phyloP scores from a whole-genome alignment of 768 basidiomycete genomes.

The Tulasnella sp. region DNA sequence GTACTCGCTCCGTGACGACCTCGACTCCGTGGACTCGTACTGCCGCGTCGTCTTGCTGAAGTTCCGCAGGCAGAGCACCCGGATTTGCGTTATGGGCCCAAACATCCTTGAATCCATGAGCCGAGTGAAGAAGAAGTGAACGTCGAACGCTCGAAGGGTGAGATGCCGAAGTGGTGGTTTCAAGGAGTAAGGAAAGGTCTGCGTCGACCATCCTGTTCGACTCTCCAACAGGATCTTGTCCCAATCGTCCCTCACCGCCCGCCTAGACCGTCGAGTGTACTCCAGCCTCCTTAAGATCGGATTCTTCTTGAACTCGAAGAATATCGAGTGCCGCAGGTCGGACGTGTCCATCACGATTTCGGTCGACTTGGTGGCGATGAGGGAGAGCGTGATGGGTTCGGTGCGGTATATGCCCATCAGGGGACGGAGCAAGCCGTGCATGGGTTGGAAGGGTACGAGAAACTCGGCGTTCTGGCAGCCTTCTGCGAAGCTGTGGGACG shows the following conservation, averaged over 20 bases:
- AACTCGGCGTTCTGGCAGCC: not conserved
- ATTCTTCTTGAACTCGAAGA: slow-evolving; percentile 24
- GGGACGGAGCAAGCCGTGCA: slow-evolving; percentile 21
- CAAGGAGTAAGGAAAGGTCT: not conserved
- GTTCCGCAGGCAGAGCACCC: slow-evolving; percentile 8
- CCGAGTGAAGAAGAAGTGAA: slow-evolving; percentile 5
- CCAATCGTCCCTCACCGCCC: slow-evolving; percentile 26
- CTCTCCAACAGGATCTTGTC: not conserved
- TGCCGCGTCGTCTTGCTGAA: slow-evolving; percentile 10
- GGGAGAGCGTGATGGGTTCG: not conserved
- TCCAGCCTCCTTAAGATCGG: not conserved
- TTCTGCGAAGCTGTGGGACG: not conserved
- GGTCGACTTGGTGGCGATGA: slow-evolving; percentile 19
- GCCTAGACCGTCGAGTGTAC: not conserved
- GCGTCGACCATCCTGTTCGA: not conserved
- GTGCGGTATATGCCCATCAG: slow-evolving; percentile 17
- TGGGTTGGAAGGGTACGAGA: not conserved
- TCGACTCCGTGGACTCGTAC: slow-evolving; percentile 5
- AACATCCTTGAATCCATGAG: slow-evolving; percentile 27
- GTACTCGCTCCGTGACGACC: slow-evolving; percentile 6
- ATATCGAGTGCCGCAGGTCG: not conserved
- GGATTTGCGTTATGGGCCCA: slow-evolving; percentile 16
- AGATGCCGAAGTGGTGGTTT: slow-evolving; percentile 20
- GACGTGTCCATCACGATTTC: not conserved
- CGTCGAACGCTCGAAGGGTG: slow-evolving; percentile 12